These are phyloP conservation scores for Blastobotrys buckinghamii DNA, from an alignment of 1,139 yeast species.

Conservation along the genomic window DNA sequence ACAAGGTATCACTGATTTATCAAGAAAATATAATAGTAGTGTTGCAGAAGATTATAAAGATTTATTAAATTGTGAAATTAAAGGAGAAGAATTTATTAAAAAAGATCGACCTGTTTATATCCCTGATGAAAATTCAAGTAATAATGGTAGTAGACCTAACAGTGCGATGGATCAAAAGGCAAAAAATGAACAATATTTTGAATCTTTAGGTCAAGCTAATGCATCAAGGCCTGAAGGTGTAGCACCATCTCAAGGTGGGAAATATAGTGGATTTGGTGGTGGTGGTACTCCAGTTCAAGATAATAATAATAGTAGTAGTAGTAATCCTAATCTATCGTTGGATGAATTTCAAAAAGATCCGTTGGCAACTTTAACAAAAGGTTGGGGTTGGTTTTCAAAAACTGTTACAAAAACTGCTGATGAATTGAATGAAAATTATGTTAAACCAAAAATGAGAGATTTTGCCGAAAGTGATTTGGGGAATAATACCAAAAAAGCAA, in stretches of 20 bases:
- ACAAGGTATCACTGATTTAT: constrained; percentile 57
- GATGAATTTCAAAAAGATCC: constrained; percentile 85
- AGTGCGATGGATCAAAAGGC: constrained; percentile 38
- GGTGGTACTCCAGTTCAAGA: constrained; percentile 2
- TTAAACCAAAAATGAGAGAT: constrained; percentile 81
- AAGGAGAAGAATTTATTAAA: constrained; percentile 62
- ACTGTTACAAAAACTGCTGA: constrained; percentile 76
- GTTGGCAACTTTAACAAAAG: constrained; percentile 77
- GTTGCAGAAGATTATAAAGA: constrained; percentile 95
- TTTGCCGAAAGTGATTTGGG: constrained; percentile 77
- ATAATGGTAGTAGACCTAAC: constrained; percentile 13
- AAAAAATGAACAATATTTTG: constrained; percentile 77
- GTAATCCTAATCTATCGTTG: constrained; percentile 45
- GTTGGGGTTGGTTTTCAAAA: constrained; percentile 89
- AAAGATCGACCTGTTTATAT: constrained; percentile 29
- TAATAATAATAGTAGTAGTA: constrained; percentile 48
- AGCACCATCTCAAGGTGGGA: constrained; percentile 95
- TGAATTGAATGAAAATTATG: constrained; percentile 82
- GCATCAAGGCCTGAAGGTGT: constrained; percentile 67
- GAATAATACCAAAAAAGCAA: constrained; percentile 78
- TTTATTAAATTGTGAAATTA: constrained; percentile 65
- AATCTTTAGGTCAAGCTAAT: constrained; percentile 67
- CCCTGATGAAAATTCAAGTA: constrained; percentile 16
- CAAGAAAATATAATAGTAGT: constrained; percentile 73
- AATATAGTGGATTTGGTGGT: constrained; percentile 78